A percentile compares a stretch with the other conserved stretches of the same genome.
phyloP scores from a whole-genome alignment of 2,329 filamentous ascomycete genomes.

The Aureobasidium uvarum region DNA sequence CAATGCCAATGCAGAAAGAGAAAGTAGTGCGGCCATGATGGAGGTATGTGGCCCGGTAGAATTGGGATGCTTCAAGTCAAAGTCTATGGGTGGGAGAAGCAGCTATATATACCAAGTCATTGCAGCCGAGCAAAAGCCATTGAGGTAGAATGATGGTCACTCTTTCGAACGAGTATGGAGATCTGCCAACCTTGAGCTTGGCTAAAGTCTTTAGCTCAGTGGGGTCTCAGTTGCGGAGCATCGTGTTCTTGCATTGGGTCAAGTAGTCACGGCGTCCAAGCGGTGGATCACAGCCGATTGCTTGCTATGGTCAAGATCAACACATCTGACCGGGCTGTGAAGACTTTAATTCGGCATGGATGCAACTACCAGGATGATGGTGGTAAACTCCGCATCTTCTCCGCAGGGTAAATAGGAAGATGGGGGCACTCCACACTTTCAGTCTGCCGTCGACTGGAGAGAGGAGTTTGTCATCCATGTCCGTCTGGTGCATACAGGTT shows the following conservation, averaged over 20 bases:
- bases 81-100: slow-evolving; percentile 2
- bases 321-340: slow-evolving; percentile 6
- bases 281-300: slow-evolving; percentile 11
- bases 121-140: not conserved
- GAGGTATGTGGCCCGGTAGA: not conserved
- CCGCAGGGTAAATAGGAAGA: slow-evolving; percentile 21
- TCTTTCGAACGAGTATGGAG: not conserved
- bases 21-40: slow-evolving; percentile 25
- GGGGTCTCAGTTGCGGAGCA: slow-evolving; percentile 8
- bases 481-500: slow-evolving; percentile 16
- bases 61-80: slow-evolving; percentile 8
- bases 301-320: slow-evolving; percentile 21
- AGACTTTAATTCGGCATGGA: slow-evolving; percentile 1
- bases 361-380: slow-evolving; percentile 6
- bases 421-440: slow-evolving; percentile 4
- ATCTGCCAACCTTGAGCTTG: slow-evolving; percentile 25
- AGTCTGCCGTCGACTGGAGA: slow-evolving; percentile 1
- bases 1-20: slow-evolving; percentile 20
- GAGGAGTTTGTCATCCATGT: slow-evolving; percentile 9
- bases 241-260: slow-evolving; percentile 1
- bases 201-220: slow-evolving; percentile 24
- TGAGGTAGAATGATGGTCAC: slow-evolving; percentile 16
- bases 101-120: slow-evolving; percentile 17
- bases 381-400: slow-evolving; percentile 21
- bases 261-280: slow-evolving; percentile 1